These are phyloP conservation scores for Colletotrichum sansevieriae DNA, from an alignment of 2,329 filamentous ascomycete genomes.

Conservation along the genomic window DNA sequence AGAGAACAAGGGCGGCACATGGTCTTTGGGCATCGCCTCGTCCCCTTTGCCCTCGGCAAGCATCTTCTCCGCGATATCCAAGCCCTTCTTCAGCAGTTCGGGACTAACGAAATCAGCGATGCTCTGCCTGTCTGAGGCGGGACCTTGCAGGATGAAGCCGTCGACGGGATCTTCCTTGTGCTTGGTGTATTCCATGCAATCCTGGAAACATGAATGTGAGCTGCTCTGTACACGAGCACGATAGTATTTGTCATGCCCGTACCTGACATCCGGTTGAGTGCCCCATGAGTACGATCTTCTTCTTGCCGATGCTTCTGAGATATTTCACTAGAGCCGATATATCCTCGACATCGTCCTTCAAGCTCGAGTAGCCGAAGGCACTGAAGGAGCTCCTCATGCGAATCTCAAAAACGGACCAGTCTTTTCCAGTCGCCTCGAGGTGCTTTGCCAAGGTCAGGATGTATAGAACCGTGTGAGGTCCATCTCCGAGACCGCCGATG, in stretches of 20 bases:
- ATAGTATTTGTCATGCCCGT: slow-evolving; percentile 29
- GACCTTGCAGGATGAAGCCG: slow-evolving; percentile 83
- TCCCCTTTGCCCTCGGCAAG: slow-evolving; percentile 66
- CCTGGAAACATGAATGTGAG: slow-evolving; percentile 52
- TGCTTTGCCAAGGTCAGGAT: slow-evolving; percentile 60
- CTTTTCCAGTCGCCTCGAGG: slow-evolving; percentile 55
- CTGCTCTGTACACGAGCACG: neutral
- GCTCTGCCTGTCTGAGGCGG: slow-evolving; percentile 82
- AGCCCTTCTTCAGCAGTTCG: slow-evolving; percentile 57
- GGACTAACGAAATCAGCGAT: slow-evolving; percentile 60
- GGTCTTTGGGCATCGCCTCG: slow-evolving; percentile 66
- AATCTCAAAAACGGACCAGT: slow-evolving; percentile 69
- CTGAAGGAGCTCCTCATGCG: slow-evolving; percentile 67
- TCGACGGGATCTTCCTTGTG: slow-evolving; percentile 68
- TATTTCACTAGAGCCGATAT: slow-evolving; percentile 66
- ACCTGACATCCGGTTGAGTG: slow-evolving; percentile 72
- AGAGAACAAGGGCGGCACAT: slow-evolving; percentile 56
- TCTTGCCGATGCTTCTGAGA: slow-evolving; percentile 62
- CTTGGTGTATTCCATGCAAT: slow-evolving; percentile 68
- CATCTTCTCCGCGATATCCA: slow-evolving; percentile 66
- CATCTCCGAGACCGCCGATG: slow-evolving; percentile 78
- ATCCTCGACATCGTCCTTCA: slow-evolving; percentile 67
- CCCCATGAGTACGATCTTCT: slow-evolving; percentile 68
- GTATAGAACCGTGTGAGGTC: slow-evolving; percentile 74
- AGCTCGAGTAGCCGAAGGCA: slow-evolving; percentile 64